Conservation (phyloP, 208 protist species). For the Blastocrithidia nonstop region DNA sequence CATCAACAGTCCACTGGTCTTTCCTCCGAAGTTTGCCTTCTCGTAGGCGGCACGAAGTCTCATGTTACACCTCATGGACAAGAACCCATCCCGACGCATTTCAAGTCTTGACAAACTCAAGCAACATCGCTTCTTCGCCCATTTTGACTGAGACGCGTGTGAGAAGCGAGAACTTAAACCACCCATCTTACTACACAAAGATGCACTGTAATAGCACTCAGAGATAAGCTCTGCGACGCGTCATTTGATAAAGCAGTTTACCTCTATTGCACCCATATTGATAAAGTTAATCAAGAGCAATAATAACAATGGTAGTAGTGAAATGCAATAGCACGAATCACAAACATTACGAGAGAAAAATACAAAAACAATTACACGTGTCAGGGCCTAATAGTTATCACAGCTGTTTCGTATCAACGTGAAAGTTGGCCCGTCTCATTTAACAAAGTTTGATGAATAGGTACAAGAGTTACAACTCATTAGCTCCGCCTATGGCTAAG, state of each 20-base stretch:
- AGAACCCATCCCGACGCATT: constrained; percentile 31
- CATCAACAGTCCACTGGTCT: constrained; percentile 18
- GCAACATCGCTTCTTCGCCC: constrained; percentile 37
- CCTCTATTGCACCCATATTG: too few relatives aligned
- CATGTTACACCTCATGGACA: constrained; percentile 29
- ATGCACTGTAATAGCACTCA: too few relatives aligned
- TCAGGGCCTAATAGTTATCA: too few relatives aligned
- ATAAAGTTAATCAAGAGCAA: too few relatives aligned
- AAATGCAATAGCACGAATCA: neutral
- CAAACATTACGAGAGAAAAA: neutral
- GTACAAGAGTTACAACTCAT: constrained; percentile 19
- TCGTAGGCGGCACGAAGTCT: constrained; percentile 19
- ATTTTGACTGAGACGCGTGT: constrained; percentile 67
- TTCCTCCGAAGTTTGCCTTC: constrained; percentile 18
- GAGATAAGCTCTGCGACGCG: too few relatives aligned
- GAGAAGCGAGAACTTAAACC: constrained; percentile 24
- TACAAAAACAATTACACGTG: neutral
- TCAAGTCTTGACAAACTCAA: constrained; percentile 20
- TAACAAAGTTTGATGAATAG: constrained; percentile 15
- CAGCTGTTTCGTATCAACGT: too few relatives aligned
- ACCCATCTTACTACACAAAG: constrained; percentile 34
- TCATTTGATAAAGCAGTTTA: too few relatives aligned
- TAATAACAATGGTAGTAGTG: too few relatives aligned
- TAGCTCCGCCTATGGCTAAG: constrained; percentile 12
- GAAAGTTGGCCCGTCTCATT: constrained; percentile 6